Conservation (phyloP, 768 basidiomycete genomes). For the Serendipita vermifera region DNA sequence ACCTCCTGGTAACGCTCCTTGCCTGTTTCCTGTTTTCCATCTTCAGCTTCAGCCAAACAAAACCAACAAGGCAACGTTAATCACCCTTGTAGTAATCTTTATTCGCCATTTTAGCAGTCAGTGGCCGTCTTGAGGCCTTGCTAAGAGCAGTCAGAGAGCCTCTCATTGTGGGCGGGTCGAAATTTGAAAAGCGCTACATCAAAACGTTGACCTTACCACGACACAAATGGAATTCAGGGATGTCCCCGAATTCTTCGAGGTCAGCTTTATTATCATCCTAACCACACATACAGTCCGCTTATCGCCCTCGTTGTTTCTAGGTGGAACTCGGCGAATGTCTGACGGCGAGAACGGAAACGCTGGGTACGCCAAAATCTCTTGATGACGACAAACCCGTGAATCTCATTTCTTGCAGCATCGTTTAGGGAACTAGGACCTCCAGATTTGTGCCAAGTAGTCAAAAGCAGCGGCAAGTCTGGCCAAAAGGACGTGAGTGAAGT, state of each 20-base stretch:
- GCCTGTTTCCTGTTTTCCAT: neutral
- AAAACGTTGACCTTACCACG: conserved; percentile 18
- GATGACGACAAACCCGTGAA: conserved; percentile 15
- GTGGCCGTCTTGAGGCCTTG: conserved; percentile 70
- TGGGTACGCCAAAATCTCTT: conserved; percentile 45
- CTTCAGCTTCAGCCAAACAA: neutral
- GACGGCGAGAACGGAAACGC: conserved; percentile 77
- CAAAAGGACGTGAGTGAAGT: conserved; percentile 64
- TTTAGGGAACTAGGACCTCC: conserved; percentile 97
- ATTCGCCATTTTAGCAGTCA: conserved; percentile 80
- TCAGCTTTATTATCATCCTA: conserved; percentile 23
- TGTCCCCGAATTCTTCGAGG: conserved; percentile 94
- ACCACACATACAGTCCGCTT: neutral
- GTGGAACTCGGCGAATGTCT: conserved; percentile 85
- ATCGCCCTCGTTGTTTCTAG: conserved; percentile 26
- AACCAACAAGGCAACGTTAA: conserved; percentile 10
- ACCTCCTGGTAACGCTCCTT: conserved; percentile 4
- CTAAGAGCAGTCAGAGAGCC: conserved; percentile 55
- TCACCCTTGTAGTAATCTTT: conserved; percentile 97
- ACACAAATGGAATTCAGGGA: conserved; percentile 35
- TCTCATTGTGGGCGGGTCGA: conserved; percentile 35
- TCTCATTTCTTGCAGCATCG: conserved; percentile 43
- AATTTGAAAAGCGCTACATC: conserved; percentile 1
- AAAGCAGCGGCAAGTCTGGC: conserved; percentile 71
- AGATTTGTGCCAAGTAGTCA: conserved; percentile 90